Base-by-base conservation (phyloP, 441 rosid species). In the Bruguiera hainesii region DNA sequence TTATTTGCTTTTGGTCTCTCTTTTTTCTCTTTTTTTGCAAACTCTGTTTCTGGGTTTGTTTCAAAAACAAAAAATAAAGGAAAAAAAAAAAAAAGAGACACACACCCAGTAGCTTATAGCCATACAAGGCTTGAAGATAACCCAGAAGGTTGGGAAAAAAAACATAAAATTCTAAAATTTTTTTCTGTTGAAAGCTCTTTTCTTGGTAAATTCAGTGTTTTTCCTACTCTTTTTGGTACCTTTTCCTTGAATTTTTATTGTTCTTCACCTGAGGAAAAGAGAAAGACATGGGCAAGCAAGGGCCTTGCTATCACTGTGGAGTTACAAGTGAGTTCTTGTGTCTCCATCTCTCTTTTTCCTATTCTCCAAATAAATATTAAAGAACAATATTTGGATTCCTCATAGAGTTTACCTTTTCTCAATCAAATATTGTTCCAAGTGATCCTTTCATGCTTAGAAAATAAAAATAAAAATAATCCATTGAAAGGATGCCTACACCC, bases 231-330 rank as follows among this genome's bases (percentile, higher is more conserved):
- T 58, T 28, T 50, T 8, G 65, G 21, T 67, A 60, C 75, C 66
- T 79, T 68, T 75, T 58, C 53, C 60, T 75, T 72, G 73, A 74
- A 60, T 79, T 58, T 66, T 60, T n/a, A 33, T 70, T 72, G 65
- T 75, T 66, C 67, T 69, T 64, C 46, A 64, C 65, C 79, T 52
- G 30, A 67, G 63, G 64, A 65, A 70, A 58, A 66, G 77, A 74
- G 78, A 71, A 65, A 80, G 78, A 74, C 26, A 89, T 92, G 98
- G 93, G 95, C 60, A 89, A 87, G 85, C 93, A 89, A 75, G 96
- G 96, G 19, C 98, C 98, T 79, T 92, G 96, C 84, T 77, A 71
- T 69, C 98, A 92, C 83, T 92, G 98, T 84, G 98, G 96, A 73
- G 93, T 85, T 73, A 81, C 86, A 66, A 89, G 98, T 89, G 94